These are phyloP conservation scores for Trypanosoma vivax DNA, from an alignment of 208 protist species.

Conservation along the genomic window DNA sequence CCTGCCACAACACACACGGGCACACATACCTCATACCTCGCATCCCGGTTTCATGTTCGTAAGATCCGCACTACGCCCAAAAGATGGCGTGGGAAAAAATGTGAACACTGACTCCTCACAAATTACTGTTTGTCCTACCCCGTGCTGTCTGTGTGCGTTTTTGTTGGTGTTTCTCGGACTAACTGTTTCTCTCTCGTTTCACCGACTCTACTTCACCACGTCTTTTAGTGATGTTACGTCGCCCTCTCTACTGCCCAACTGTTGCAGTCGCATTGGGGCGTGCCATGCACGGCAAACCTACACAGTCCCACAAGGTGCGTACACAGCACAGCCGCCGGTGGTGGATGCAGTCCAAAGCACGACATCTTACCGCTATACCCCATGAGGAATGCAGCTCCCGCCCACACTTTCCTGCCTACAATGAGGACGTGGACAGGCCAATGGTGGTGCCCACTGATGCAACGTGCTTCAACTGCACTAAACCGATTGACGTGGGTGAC, in stretches of 20 bases:
- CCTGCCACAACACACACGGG: no score
- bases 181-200: no score
- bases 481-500: conserved; percentile 52
- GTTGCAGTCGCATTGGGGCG: conserved; percentile 6
- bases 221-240: neutral
- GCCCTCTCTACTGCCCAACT: neutral
- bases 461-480: conserved; percentile 82
- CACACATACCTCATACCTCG: no score
- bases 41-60: no score
- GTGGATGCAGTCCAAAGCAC: conserved; percentile 88
- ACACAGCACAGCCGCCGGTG: conserved; percentile 84
- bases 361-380: conserved; percentile 68
- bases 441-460: conserved; percentile 69
- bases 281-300: conserved; percentile 79
- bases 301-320: conserved; percentile 81
- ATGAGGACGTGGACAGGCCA: conserved; percentile 79
- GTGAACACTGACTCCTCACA: no score
- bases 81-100: no score
- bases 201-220: no score
- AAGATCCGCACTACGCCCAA: no score
- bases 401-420: conserved; percentile 81
- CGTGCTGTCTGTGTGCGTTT: no score
- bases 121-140: no score
- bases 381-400: conserved; percentile 73
- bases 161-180: no score